Evolutionary conservation across 2,329 filamentous ascomycete species (phyloP).

Genomic region (Colletotrichum lupini): DNA sequence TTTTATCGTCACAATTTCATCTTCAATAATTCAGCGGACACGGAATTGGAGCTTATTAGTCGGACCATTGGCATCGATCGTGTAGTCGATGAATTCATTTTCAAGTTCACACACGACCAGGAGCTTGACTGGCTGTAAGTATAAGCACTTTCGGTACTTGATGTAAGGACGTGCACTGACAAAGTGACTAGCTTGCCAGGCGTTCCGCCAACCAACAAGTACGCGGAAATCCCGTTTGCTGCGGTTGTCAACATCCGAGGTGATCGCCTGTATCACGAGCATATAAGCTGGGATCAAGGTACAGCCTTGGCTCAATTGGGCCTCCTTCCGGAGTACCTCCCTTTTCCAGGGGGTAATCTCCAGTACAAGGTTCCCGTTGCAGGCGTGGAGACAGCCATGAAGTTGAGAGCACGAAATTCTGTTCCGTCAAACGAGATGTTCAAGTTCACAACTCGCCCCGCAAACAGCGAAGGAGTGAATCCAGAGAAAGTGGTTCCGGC

Average conservation of each 20-base stretch:
- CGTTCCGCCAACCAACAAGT: constrained; percentile 53
- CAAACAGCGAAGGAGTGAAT: not conserved
- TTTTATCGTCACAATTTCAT: constrained; percentile 84
- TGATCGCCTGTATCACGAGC: constrained; percentile 72
- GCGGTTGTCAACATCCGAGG: constrained; percentile 72
- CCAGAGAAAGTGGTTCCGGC: not conserved
- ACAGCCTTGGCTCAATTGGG: constrained; percentile 70
- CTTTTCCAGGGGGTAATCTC: not conserved
- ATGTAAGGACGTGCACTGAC: not conserved
- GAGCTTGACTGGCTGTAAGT: constrained; percentile 77
- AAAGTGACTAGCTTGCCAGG: not conserved
- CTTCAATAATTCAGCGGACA: constrained; percentile 76
- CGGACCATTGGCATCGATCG: constrained; percentile 78
- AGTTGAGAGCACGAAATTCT: constrained; percentile 44
- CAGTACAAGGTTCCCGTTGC: constrained; percentile 41
- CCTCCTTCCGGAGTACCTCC: constrained; percentile 59
- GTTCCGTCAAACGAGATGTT: constrained; percentile 47
- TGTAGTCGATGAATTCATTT: constrained; percentile 77
- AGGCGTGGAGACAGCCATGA: constrained; percentile 44
- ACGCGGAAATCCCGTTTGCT: constrained; percentile 68
- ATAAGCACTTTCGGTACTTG: too few relatives aligned
- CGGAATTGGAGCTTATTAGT: constrained; percentile 74
- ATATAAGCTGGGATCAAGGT: constrained; percentile 75
- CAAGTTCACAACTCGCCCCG: constrained; percentile 22
- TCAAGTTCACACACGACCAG: constrained; percentile 70